Percentiles rank a stretch among this genome's conserved stretches.
Conservation (phyloP, 192 early-diverging fungal species). For the Entomortierella chlamydospora region DNA sequence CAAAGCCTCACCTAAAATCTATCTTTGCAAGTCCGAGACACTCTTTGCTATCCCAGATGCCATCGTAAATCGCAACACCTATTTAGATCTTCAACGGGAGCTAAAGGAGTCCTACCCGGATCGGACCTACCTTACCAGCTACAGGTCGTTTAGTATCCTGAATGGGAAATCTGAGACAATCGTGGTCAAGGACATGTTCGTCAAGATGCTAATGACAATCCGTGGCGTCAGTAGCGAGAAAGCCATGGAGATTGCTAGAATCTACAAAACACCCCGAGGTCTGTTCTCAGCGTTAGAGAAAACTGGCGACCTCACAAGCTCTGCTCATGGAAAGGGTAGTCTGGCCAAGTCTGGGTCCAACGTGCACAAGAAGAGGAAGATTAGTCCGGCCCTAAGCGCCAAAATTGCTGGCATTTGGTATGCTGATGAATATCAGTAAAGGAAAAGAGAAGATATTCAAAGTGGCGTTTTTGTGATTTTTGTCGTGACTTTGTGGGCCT, state of each 20-base stretch:
- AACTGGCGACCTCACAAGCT: neutral
- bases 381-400: constrained; percentile 63
- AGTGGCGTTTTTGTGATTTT: neutral
- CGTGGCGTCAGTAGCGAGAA: constrained; percentile 89
- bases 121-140: constrained; percentile 66
- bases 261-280: constrained; percentile 75
- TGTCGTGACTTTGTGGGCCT: too few relatives aligned
- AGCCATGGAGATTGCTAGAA: constrained; percentile 75
- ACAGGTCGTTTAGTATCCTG: constrained; percentile 70
- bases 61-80: constrained; percentile 60
- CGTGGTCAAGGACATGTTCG: constrained; percentile 81
- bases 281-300: constrained; percentile 61
- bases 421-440: constrained; percentile 42
- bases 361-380: constrained; percentile 61
- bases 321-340: neutral
- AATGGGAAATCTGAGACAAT: constrained; percentile 82
- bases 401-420: constrained; percentile 73
- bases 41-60: constrained; percentile 68
- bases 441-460: neutral
- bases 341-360: constrained; percentile 21
- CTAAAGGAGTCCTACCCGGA: constrained; percentile 49
- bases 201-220: constrained; percentile 87
- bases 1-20: neutral
- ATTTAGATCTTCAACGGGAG: constrained; percentile 61
- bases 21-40: constrained; percentile 23